These are phyloP conservation scores for Aphanoascus verrucosus DNA, from an alignment of 2,329 filamentous ascomycete genomes.

Conservation along the genomic window DNA sequence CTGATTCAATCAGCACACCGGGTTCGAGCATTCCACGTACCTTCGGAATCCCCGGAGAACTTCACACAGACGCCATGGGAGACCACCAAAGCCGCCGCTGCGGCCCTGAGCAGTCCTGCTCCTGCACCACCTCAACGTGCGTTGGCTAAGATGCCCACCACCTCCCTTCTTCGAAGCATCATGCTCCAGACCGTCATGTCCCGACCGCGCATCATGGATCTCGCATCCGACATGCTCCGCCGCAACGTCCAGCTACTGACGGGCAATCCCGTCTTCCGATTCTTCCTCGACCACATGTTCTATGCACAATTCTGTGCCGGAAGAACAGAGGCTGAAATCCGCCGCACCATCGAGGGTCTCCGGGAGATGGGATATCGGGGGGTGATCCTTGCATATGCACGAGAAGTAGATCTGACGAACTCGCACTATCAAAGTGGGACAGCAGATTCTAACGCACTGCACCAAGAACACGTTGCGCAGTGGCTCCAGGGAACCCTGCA, in stretches of 20 bases:
- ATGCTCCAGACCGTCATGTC: slow-evolving; percentile 17
- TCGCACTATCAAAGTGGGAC: slow-evolving; percentile 24
- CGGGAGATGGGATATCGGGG: slow-evolving; percentile 43
- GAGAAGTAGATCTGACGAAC: slow-evolving; percentile 44
- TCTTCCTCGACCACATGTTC: slow-evolving; percentile 30
- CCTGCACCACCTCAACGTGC: slow-evolving; percentile 10
- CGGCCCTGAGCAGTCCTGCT: not conserved
- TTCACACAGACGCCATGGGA: slow-evolving; percentile 11
- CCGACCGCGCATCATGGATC: slow-evolving; percentile 14
- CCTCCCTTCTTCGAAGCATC: slow-evolving; percentile 16
- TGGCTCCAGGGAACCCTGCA: slow-evolving; percentile 46
- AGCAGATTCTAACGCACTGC: slow-evolving; percentile 24
- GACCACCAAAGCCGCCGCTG: not conserved
- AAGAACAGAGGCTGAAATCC: slow-evolving; percentile 40
- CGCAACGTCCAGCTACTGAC: slow-evolving; percentile 15
- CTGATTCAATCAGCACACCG: not conserved
- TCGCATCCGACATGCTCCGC: slow-evolving; percentile 14
- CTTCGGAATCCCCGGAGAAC: slow-evolving; percentile 9
- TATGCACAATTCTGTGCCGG: slow-evolving; percentile 51
- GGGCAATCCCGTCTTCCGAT: slow-evolving; percentile 12
- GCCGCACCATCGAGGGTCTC: slow-evolving; percentile 36
- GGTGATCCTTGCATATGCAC: slow-evolving; percentile 45
- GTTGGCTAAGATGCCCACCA: slow-evolving; percentile 13
- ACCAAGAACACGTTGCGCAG: slow-evolving; percentile 26
- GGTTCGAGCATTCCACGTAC: slow-evolving; percentile 6